Evolutionary conservation across 441 rosid genomes (phyloP), one percentile per base, ranked within the genome.

Genomic region (Pelargonium fulgidum): DNA sequence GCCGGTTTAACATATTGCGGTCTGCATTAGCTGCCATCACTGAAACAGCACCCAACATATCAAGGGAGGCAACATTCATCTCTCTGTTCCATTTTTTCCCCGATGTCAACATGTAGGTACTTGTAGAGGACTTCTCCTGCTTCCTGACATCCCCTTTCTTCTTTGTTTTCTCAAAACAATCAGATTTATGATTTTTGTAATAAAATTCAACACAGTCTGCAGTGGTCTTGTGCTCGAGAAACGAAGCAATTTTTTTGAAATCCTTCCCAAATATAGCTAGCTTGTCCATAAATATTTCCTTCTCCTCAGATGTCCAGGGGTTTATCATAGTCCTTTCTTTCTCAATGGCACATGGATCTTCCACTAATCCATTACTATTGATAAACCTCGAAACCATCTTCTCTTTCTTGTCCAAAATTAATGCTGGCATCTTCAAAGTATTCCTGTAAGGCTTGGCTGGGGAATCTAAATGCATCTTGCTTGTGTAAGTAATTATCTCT

Each of bases 161-260:
- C 87, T 87, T 92, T 64, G 86, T 82, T 77, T 84, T 91, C 85
- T 85, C 85, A 83, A 92, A 92, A 76, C 80, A 74, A 78, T 87
- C 99, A 70, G 96, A 89, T 73, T 95, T 95, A 81, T 91, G 99
- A 75, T 95, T 95, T 77, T 92, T 95, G 84, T 92, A 95, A 81
- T 95, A 95, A 77, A 92, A 95, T 77, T 92, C 90, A 65, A 95
- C 86, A 79, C 98, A 95, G 75, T 92, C 98, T 12, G 99, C 98
- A 77, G 92, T 95, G 50, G 90, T 90, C 83, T 95, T 95, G 73
- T 91, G 91, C 67, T 88, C 85, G 68, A 95, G 90, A 82, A 77
- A 92, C 17, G 94, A 83, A 75, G 98, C 90, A 76, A 95, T 89
- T 81, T 83, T 92, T 67, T 78, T 76, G 74, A 92, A 95, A 82